Percentiles rank a stretch among this genome's conserved stretches.
Conservation (phyloP, 176 grass and related monocot species). For the Alloteropsis semialata region DNA sequence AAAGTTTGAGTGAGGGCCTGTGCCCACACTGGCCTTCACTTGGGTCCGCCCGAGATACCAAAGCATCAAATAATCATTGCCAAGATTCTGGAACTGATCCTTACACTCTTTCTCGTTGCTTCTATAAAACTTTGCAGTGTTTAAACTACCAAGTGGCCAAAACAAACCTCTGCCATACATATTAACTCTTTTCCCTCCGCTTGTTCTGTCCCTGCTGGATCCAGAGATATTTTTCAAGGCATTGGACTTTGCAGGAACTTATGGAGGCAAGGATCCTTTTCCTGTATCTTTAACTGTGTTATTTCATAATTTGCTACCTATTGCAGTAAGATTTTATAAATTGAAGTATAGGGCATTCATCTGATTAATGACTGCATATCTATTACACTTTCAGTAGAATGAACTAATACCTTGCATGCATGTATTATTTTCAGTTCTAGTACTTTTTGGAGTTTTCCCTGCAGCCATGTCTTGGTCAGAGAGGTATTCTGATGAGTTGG, state of each 20-base stretch:
- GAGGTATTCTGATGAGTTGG: conserved; percentile 63
- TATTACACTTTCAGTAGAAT: not conserved
- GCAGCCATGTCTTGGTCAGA: conserved; percentile 97
- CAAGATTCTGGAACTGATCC: not conserved
- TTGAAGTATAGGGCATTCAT: not conserved
- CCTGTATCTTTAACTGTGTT: not conserved
- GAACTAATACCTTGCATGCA: conserved; percentile 28
- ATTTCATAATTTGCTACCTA: not conserved
- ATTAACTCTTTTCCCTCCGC: conserved; percentile 76
- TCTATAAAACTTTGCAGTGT: conserved; percentile 54
- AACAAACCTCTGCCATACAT: conserved; percentile 68
- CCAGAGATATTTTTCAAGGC: conserved; percentile 98
- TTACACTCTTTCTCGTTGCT: not conserved
- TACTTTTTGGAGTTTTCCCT: conserved; percentile 87
- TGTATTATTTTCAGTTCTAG: conserved; percentile 60
- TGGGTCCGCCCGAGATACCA: no score
- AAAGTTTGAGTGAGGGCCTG: no score
- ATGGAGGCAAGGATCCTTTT: conserved; percentile 70
- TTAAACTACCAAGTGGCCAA: conserved; percentile 86
- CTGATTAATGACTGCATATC: not conserved
- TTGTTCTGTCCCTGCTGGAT: conserved; percentile 77
- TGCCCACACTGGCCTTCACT: no score
- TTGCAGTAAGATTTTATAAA: conserved; percentile 12
- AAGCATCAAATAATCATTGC: not conserved
- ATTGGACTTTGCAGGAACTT: conserved; percentile 98